Percentiles rank a stretch among this genome's conserved stretches.
Conservation (phyloP, 805 yeast species). For the Metschnikowia proteae region DNA sequence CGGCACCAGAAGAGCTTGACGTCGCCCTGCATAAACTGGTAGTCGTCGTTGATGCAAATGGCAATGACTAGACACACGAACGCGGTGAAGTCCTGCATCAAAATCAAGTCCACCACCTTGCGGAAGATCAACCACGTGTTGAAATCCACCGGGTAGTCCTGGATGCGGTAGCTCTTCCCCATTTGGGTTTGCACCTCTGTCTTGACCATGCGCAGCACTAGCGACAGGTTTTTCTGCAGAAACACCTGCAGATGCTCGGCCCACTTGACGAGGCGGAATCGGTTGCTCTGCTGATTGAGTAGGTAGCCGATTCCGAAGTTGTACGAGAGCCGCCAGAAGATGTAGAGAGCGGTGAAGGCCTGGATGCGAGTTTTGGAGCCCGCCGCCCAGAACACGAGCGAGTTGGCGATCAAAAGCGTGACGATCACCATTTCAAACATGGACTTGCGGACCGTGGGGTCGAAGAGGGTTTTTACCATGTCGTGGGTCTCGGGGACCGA, state of each 20-base stretch:
- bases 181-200: conserved; percentile 37
- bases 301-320: conserved; percentile 78
- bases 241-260: conserved; percentile 47
- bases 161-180: conserved; percentile 31
- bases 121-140: conserved; percentile 81
- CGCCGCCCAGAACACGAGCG: conserved; percentile 28
- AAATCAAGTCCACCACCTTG: conserved; percentile 72
- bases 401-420: conserved; percentile 29
- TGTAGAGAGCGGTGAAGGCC: conserved; percentile 52
- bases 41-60: conserved; percentile 36
- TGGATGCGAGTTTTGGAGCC: conserved; percentile 24
- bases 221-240: conserved; percentile 24
- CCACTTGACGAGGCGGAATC: conserved; percentile 50
- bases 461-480: conserved; percentile 77
- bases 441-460: conserved; percentile 69
- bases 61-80: conserved; percentile 63
- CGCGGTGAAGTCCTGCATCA: conserved; percentile 80
- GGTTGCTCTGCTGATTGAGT: conserved; percentile 61
- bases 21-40: conserved; percentile 41
- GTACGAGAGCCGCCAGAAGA: conserved; percentile 73
- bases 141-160: conserved; percentile 59
- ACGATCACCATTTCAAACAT: conserved; percentile 61
- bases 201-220: conserved; percentile 36
- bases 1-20: conserved; percentile 56
- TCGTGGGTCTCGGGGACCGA: conserved; percentile 67